These are phyloP conservation scores for Neopestalotiopsis rosae DNA, from an alignment of 2,329 filamentous ascomycete species.

Conservation along the genomic window DNA sequence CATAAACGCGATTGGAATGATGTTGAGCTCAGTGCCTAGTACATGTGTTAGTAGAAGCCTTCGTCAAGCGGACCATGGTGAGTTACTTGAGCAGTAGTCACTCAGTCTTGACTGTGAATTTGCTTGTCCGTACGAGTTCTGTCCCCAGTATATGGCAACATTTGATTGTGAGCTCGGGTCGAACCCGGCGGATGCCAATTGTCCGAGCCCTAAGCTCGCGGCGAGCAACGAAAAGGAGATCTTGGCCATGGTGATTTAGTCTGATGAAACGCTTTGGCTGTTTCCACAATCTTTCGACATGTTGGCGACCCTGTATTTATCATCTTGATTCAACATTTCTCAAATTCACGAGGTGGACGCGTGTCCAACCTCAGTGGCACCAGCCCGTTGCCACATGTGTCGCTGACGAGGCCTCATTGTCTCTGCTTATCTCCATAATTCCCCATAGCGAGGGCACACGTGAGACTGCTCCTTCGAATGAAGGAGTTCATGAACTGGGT, in stretches of 20 bases:
- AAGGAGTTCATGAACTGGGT: not conserved
- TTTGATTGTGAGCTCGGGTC: slow-evolving; percentile 54
- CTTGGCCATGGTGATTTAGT: not conserved
- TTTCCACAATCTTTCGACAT: not conserved
- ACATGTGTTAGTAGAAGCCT: slow-evolving; percentile 23
- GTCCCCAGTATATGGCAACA: slow-evolving; percentile 71
- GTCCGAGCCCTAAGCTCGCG: not conserved
- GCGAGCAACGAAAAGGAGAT: not conserved
- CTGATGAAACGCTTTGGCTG: not conserved
- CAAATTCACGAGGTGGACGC: not conserved
- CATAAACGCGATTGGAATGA: slow-evolving; percentile 70
- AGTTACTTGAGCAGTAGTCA: slow-evolving; percentile 64
- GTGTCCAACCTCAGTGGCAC: not conserved
- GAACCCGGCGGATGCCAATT: slow-evolving; percentile 43
- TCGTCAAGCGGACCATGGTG: not conserved
- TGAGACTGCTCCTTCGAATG: not conserved
- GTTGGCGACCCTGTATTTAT: not conserved
- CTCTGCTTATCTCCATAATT: not conserved
- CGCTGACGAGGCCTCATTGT: not conserved
- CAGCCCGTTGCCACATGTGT: not conserved
- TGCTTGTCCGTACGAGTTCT: slow-evolving; percentile 63
- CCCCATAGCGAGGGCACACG: not conserved
- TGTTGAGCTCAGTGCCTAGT: slow-evolving; percentile 52
- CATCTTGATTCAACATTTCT: not conserved
- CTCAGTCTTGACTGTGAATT: slow-evolving; percentile 59